Evolutionary conservation across 1,284 basidiomycete species (phyloP).

Genomic region (Ganoderma boninense): DNA sequence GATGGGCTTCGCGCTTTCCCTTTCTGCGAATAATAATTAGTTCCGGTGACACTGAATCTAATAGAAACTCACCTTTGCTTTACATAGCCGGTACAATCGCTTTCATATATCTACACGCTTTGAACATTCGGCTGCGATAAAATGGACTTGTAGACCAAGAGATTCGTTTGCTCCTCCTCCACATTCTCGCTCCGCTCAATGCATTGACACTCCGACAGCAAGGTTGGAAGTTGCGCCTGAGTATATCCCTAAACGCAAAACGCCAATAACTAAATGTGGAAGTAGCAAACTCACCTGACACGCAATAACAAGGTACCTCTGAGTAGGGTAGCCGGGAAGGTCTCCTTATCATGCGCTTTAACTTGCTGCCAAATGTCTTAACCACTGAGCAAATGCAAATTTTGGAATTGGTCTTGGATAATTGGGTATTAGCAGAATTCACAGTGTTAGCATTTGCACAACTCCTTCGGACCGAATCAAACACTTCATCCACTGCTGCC

Average conservation of each 20-base stretch:
- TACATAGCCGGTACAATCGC: constrained; percentile 63
- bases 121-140: constrained; percentile 66
- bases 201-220: constrained; percentile 55
- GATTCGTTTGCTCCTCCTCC: background rate
- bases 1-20: constrained; percentile 57
- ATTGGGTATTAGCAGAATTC: background rate
- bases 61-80: constrained; percentile 34
- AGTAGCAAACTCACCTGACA: constrained; percentile 23
- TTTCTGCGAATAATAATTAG: background rate
- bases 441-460: too few relatives aligned
- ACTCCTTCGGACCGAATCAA: constrained; percentile 44
- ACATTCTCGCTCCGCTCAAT: constrained; percentile 39
- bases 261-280: constrained; percentile 22
- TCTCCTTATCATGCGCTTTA: constrained; percentile 38
- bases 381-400: constrained; percentile 39
- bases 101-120: constrained; percentile 66
- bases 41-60: constrained; percentile 14
- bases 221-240: constrained; percentile 45
- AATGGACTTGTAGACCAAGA: constrained; percentile 44
- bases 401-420: constrained; percentile 19
- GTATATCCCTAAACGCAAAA: background rate
- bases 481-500: constrained; percentile 43
- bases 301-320: constrained; percentile 68
- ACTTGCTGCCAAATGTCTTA: constrained; percentile 35
- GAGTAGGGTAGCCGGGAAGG: constrained; percentile 62